Evolutionary conservation across 768 basidiomycete genomes (phyloP).

Genomic region (Filobasidium wieringae): DNA sequence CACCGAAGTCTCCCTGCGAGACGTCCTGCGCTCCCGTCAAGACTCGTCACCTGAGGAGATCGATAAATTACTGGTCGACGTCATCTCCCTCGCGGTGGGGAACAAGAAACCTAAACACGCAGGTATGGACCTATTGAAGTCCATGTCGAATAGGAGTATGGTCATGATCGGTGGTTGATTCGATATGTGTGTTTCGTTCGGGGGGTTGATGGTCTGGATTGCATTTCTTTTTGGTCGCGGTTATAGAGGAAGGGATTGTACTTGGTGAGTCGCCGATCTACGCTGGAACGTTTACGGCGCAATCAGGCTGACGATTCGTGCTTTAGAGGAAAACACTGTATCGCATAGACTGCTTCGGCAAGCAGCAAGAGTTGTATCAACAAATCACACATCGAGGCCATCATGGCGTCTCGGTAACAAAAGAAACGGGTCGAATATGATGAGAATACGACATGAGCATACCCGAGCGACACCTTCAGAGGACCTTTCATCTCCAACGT

Average conservation of each 20-base stretch:
- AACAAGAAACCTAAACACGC: constrained; percentile 72
- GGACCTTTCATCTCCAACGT: constrained; percentile 3
- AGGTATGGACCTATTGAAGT: constrained; percentile 52
- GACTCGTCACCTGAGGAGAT: constrained; percentile 41
- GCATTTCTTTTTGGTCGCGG: too few species aligned
- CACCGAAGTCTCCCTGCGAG: constrained; percentile 68
- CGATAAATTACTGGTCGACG: constrained; percentile 52
- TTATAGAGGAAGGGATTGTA: too few species aligned
- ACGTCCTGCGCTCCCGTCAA: constrained; percentile 52
- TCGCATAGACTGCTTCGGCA: too few species aligned
- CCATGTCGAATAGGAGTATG: constrained; percentile 64
- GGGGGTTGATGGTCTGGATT: too few species aligned
- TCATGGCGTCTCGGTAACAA: too few species aligned
- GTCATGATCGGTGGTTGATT: constrained; percentile 84
- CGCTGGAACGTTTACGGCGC: too few species aligned
- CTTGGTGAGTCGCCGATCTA: too few species aligned
- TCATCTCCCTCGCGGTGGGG: constrained; percentile 54
- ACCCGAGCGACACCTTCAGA: neutral
- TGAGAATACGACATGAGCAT: neutral
- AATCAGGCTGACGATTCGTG: too few species aligned
- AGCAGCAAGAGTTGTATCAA: too few species aligned
- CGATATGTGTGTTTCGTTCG: neutral
- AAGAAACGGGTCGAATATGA: too few species aligned
- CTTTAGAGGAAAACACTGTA: too few species aligned
- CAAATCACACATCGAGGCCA: too few species aligned